Percentiles rank a stretch among this genome's conserved stretches.
phyloP scores from a whole-genome alignment of 345 rosid genomes.

The Nephelium lappaceum region DNA sequence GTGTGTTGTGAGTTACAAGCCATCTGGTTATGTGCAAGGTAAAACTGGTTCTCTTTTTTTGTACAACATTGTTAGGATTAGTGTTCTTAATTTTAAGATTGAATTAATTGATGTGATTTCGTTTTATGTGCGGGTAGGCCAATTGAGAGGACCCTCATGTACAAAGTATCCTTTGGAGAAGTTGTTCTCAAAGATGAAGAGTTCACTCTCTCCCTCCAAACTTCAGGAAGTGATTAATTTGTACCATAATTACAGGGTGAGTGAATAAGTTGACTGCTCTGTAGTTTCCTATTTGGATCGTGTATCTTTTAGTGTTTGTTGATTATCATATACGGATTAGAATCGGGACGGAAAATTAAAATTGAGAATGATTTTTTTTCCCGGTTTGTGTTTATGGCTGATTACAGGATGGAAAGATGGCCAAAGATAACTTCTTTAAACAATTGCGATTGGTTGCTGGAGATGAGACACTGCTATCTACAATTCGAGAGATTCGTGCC shows the following conservation, averaged over 20 bases:
- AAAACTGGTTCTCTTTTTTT: slow-evolving; percentile 12
- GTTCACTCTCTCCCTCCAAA: slow-evolving; percentile 41
- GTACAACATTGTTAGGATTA: background rate
- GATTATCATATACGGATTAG: background rate
- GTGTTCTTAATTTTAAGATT: slow-evolving; percentile 9
- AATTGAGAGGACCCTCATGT: slow-evolving; percentile 12
- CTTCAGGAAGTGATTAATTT: slow-evolving; percentile 31
- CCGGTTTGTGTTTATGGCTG: background rate
- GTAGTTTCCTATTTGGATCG: background rate
- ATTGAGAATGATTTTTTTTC: background rate
- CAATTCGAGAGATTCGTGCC: slow-evolving; percentile 35
- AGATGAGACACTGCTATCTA: slow-evolving; percentile 37
- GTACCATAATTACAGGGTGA: slow-evolving; percentile 38
- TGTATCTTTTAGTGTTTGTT: background rate
- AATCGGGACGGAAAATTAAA: background rate
- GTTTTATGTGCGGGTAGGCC: slow-evolving; percentile 23
- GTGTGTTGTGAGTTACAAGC: slow-evolving; percentile 50
- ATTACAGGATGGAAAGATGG: slow-evolving; percentile 41
- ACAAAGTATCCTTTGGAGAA: slow-evolving; percentile 30
- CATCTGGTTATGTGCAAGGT: slow-evolving; percentile 33
- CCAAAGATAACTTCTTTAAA: slow-evolving; percentile 34
- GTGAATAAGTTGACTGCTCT: background rate
- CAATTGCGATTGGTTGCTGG: slow-evolving; percentile 40
- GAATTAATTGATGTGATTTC: background rate
- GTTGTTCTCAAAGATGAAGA: slow-evolving; percentile 39